phyloP scores from a whole-genome alignment of 306 rosid genomes.

The Cucurbita maxima region DNA sequence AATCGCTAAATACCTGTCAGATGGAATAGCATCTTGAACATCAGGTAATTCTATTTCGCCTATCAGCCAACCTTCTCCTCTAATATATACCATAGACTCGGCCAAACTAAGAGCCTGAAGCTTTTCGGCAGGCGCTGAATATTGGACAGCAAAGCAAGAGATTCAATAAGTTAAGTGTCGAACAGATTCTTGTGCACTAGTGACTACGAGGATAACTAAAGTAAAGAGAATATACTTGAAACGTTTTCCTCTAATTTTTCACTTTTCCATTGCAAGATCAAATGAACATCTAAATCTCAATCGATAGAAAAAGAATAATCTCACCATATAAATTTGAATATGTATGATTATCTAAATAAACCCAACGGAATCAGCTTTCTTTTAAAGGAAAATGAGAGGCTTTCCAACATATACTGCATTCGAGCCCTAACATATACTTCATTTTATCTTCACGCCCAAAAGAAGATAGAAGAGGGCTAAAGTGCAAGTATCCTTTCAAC shows the following conservation, averaged over 20 bases:
- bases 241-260: background rate
- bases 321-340: background rate
- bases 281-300: background rate
- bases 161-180: background rate
- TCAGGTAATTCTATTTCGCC: slow-evolving; percentile 31
- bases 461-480: background rate
- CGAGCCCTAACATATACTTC: background rate
- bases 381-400: background rate
- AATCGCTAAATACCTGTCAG: slow-evolving; percentile 41
- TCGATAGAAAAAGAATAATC: too few relatives aligned
- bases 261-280: background rate
- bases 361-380: background rate
- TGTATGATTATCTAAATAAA: background rate
- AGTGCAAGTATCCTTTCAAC: background rate
- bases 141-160: slow-evolving; percentile 14
- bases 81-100: slow-evolving; percentile 51
- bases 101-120: slow-evolving; percentile 83
- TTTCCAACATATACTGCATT: background rate
- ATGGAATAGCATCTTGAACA: slow-evolving; percentile 34
- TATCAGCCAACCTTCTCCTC: slow-evolving; percentile 65
- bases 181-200: background rate
- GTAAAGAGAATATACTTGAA: background rate
- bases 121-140: slow-evolving; percentile 69
- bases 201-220: background rate
- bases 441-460: background rate